Evolutionary conservation across 208 protist species (phyloP).

Genomic region (Leptomonas pyrrhocoris): DNA sequence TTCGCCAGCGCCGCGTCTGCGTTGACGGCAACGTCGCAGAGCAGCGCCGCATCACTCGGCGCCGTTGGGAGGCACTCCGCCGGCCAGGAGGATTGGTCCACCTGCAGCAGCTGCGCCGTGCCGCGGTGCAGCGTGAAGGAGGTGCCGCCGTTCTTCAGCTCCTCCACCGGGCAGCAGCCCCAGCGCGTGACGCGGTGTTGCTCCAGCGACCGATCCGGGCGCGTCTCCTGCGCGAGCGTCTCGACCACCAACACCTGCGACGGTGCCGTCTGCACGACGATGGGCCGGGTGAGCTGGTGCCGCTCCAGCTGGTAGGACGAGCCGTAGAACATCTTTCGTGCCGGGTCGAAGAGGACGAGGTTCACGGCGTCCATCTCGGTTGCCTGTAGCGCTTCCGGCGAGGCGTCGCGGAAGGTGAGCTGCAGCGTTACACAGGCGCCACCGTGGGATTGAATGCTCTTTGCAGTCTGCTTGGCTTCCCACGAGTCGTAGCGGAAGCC

Average conservation of each 20-base stretch:
- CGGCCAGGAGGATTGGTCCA: conserved; percentile 68
- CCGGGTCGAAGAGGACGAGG: conserved; percentile 71
- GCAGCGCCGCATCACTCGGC: conserved; percentile 33
- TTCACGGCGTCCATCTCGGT: conserved; percentile 56
- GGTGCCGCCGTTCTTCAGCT: conserved; percentile 26
- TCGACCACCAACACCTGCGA: conserved; percentile 73
- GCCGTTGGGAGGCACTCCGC: conserved; percentile 32
- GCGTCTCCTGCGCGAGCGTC: conserved; percentile 50
- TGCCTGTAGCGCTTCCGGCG: conserved; percentile 29
- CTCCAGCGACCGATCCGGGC: conserved; percentile 36
- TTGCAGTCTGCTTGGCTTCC: conserved; percentile 57
- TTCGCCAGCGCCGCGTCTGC: conserved; percentile 42
- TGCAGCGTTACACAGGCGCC: conserved; percentile 43
- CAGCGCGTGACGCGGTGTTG: conserved; percentile 64
- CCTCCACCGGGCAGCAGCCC: conserved; percentile 49
- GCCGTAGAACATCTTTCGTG: conserved; percentile 64
- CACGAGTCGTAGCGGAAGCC: conserved; percentile 89
- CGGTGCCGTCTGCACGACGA: conserved; percentile 64
- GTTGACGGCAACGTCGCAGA: conserved; percentile 38
- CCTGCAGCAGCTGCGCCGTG: conserved; percentile 73
- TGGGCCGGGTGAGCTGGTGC: conserved; percentile 31
- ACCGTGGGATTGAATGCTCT: conserved; percentile 40
- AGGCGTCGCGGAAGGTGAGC: conserved; percentile 37
- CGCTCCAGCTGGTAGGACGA: conserved; percentile 60
- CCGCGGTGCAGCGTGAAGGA: conserved; percentile 51